Evolutionary conservation across 75 land plant species (phyloP).

Genomic region (Sequoiadendron giganteum): DNA sequence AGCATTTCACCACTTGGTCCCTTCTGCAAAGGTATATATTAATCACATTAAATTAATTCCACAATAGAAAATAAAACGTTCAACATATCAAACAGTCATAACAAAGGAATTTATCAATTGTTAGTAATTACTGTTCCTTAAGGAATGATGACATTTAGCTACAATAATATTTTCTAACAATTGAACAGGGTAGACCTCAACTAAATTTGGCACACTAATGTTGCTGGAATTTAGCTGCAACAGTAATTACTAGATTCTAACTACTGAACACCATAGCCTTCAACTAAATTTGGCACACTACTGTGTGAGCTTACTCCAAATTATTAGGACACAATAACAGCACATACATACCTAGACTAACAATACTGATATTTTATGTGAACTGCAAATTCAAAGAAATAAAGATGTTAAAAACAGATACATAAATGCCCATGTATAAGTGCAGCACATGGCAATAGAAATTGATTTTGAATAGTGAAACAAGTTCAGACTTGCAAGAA

Average conservation of each 20-base stretch:
- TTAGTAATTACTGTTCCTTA: too few species aligned
- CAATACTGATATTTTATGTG: not conserved
- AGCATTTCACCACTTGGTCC: constrained; percentile 53
- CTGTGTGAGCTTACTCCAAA: not conserved
- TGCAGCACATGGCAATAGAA: not conserved
- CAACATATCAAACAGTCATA: not conserved
- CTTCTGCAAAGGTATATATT: constrained; percentile 20
- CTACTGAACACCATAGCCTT: too few species aligned
- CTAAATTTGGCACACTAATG: not conserved
- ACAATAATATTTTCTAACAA: not conserved
- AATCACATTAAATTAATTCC: not conserved
- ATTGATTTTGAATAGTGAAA: not conserved
- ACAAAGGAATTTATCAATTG: not conserved
- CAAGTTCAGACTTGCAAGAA: not conserved
- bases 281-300: not conserved
- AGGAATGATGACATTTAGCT: not conserved
- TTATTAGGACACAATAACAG: not conserved
- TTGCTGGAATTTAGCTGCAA: too few species aligned
- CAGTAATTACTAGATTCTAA: too few species aligned
- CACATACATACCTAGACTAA: not conserved
- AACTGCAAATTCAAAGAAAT: not conserved
- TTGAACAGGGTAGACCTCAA: not conserved
- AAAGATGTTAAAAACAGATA: not conserved
- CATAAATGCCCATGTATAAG: not conserved
- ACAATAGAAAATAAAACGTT: not conserved